Evolutionary conservation across 2,329 filamentous ascomycete genomes (phyloP).

Genomic region (Teratosphaeria pseudoeucalypti): DNA sequence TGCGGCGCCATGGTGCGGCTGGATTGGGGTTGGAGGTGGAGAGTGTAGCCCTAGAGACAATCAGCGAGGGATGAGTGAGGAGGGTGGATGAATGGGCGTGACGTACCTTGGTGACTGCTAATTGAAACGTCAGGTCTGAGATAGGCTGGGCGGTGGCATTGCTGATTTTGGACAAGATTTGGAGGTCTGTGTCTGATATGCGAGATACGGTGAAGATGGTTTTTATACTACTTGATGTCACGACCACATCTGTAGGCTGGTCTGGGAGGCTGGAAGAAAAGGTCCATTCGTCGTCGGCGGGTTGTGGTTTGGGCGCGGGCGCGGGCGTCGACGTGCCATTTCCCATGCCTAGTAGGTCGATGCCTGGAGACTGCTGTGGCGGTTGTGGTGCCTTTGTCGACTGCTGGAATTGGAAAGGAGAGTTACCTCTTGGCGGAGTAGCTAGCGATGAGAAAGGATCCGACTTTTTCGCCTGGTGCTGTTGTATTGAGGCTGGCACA

Average conservation of each 20-base stretch:
- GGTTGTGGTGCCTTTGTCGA: conserved; percentile 25
- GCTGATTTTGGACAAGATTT: conserved; percentile 73
- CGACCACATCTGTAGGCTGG: conserved; percentile 49
- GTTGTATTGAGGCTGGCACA: conserved; percentile 23
- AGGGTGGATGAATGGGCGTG: not conserved
- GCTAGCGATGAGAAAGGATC: conserved; percentile 54
- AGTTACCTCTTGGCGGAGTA: conserved; percentile 41
- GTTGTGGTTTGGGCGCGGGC: not conserved
- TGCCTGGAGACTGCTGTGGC: conserved; percentile 10
- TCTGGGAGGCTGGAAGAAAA: conserved; percentile 80
- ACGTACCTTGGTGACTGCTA: conserved; percentile 81
- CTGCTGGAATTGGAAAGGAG: conserved; percentile 40
- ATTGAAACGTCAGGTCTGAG: conserved; percentile 74
- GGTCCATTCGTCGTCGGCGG: conserved; percentile 76
- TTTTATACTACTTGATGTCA: conserved; percentile 56
- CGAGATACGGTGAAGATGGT: conserved; percentile 65
- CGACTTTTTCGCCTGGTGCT: conserved; percentile 25
- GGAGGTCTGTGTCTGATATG: conserved; percentile 42
- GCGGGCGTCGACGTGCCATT: conserved; percentile 30
- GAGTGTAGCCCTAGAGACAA: conserved; percentile 56
- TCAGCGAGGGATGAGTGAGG: not conserved
- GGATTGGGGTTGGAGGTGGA: conserved; percentile 76
- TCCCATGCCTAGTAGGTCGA: conserved; percentile 22
- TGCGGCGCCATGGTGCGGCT: conserved; percentile 62
- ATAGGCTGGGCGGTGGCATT: conserved; percentile 66